Percentiles rank a stretch among this genome's conserved stretches.
These are phyloP conservation scores for Paramecium primaurelia DNA, from an alignment of 73 alveolate species.

Conservation along the genomic window DNA sequence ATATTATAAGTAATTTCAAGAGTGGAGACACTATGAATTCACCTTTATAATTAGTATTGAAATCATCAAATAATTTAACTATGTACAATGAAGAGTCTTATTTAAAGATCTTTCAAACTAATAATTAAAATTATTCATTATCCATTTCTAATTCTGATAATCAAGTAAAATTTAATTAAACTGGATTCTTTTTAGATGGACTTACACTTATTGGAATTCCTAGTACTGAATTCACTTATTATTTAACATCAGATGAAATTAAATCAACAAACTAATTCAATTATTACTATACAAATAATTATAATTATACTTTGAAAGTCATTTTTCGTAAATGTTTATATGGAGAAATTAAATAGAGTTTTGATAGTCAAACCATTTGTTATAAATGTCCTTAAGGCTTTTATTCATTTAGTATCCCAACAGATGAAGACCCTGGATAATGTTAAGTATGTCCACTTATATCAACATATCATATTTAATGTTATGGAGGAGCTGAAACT, in stretches of 20 bases:
- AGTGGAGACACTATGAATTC: background rate
- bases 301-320: background rate
- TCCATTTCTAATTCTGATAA: background rate
- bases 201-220: background rate
- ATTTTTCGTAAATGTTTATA: background rate
- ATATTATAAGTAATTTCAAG: background rate
- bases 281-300: background rate
- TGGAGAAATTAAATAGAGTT: background rate
- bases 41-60: background rate
- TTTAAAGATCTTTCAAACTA: background rate
- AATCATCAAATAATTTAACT: background rate
- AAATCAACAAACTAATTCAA: background rate
- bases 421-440: slow-evolving; percentile 6
- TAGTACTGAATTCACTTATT: background rate
- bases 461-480: background rate
- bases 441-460: background rate
- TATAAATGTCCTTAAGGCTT: background rate
- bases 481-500: slow-evolving; percentile 42
- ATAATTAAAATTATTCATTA: background rate
- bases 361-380: background rate
- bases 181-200: background rate
- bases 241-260: background rate
- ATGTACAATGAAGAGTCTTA: background rate
- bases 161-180: background rate
- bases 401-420: slow-evolving; percentile 11